Percentiles rank a stretch among this genome's conserved stretches.
phyloP scores from a whole-genome alignment of 225 moss, liverwort and hornwort genomes.

The Rhytidiadelphus loreus region DNA sequence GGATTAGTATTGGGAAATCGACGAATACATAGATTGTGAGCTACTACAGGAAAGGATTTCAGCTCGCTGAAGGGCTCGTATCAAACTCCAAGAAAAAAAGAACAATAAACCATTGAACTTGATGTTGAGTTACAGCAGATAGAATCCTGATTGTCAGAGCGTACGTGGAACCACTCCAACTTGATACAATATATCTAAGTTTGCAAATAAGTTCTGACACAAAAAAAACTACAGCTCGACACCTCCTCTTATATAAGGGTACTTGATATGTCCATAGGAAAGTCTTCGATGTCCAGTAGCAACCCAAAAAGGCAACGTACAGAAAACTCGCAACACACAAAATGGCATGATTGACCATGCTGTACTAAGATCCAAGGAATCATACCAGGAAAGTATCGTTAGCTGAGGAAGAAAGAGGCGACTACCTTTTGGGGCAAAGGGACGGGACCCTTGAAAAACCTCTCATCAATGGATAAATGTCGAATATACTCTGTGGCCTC shows the following conservation, averaged over 20 bases:
- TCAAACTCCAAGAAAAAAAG: neutral
- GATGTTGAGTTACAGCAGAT: neutral
- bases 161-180: neutral
- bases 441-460: constrained; percentile 34
- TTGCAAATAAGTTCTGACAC: neutral
- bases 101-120: neutral
- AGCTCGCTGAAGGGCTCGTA: neutral
- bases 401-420: neutral
- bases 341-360: neutral
- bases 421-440: constrained; percentile 16
- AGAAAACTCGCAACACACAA: neutral
- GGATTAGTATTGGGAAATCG: neutral
- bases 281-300: neutral
- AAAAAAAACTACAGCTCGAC: neutral
- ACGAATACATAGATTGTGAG: neutral
- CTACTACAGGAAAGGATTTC: neutral
- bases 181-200: neutral
- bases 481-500: constrained; percentile 15
- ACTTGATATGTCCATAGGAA: neutral
- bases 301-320: neutral
- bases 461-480: constrained; percentile 21
- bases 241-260: neutral
- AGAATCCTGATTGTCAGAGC: neutral
- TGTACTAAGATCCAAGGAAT: neutral
- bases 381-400: neutral